phyloP scores from a whole-genome alignment of 371 early-diverging fungal species.

The Syncephalastrum monosporum region DNA sequence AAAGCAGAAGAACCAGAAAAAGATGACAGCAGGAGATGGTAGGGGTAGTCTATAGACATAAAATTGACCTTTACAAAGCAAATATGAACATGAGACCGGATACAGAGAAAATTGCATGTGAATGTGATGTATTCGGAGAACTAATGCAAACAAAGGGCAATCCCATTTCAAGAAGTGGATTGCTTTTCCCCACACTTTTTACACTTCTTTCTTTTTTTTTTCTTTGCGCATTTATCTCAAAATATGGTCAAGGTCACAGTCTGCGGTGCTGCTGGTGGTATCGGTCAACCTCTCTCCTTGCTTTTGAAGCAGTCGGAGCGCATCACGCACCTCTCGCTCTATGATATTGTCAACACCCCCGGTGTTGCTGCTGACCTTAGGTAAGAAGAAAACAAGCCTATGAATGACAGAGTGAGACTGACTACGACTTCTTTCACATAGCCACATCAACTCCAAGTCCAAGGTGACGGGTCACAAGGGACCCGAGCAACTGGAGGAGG shows the following conservation, averaged over 20 bases:
- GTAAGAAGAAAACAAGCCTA: constrained; percentile 20
- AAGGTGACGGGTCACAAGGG: constrained; percentile 61
- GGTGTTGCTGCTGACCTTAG: constrained; percentile 79
- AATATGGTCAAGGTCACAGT: constrained; percentile 76
- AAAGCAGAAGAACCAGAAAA: too few species aligned
- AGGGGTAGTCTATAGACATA: too few species aligned
- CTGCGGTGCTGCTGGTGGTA: constrained; percentile 88
- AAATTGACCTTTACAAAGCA: too few species aligned
- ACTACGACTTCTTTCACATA: constrained; percentile 5
- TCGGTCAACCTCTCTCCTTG: constrained; percentile 90
- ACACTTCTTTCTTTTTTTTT: constrained; percentile 19
- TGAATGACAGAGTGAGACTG: background rate
- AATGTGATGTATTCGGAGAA: too few species aligned
- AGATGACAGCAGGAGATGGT: too few species aligned
- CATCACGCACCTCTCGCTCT: constrained; percentile 67
- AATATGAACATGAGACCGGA: too few species aligned
- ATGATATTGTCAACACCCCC: constrained; percentile 75
- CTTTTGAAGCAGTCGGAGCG: constrained; percentile 75
- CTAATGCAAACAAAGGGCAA: too few species aligned
- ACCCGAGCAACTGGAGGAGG: constrained; percentile 41
- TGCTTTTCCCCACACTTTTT: constrained; percentile 17
- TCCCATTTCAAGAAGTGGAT: too few species aligned
- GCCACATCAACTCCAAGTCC: constrained; percentile 72
- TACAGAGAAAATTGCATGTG: too few species aligned
- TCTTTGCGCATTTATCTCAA: constrained; percentile 5